Percentiles rank a stretch among this genome's conserved stretches.
These are phyloP conservation scores for Pseudocercospora cruenta DNA, from an alignment of 2,329 filamentous ascomycete species.

Conservation along the genomic window DNA sequence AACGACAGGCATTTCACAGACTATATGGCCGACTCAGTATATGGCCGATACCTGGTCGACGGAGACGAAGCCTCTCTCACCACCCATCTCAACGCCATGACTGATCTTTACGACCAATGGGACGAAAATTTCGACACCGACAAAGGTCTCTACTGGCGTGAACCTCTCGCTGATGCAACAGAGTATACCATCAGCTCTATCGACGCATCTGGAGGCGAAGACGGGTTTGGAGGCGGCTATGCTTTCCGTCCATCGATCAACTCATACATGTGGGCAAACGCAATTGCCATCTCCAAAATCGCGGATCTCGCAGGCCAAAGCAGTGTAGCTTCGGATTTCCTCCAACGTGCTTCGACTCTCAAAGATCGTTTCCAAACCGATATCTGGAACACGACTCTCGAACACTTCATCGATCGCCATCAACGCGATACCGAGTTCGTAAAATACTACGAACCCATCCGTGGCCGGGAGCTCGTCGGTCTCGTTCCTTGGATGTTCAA, in stretches of 20 bases:
- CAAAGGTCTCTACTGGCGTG: constrained; percentile 50
- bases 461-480: constrained; percentile 50
- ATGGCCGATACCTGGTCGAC: constrained; percentile 48
- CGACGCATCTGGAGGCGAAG: constrained; percentile 45
- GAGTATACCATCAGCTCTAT: constrained; percentile 53
- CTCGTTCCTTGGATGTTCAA: constrained; percentile 50
- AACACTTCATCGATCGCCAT: constrained; percentile 51
- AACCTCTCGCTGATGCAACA: constrained; percentile 49
- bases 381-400: constrained; percentile 50
- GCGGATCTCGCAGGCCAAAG: constrained; percentile 40
- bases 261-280: constrained; percentile 51
- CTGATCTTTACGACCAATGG: constrained; percentile 44
- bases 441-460: constrained; percentile 46
- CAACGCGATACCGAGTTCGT: constrained; percentile 46
- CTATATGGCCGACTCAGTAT: constrained; percentile 47
- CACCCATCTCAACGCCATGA: constrained; percentile 42
- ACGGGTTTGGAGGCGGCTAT: constrained; percentile 47
- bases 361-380: constrained; percentile 44
- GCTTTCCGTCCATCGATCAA: constrained; percentile 52
- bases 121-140: constrained; percentile 44
- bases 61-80: constrained; percentile 42
- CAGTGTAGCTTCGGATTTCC: constrained; percentile 25
- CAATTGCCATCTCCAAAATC: constrained; percentile 46
- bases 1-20: constrained; percentile 51
- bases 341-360: constrained; percentile 39